Evolutionary conservation across 129 eudicot species (phyloP).

Genomic region (Smallanthus sonchifolius): DNA sequence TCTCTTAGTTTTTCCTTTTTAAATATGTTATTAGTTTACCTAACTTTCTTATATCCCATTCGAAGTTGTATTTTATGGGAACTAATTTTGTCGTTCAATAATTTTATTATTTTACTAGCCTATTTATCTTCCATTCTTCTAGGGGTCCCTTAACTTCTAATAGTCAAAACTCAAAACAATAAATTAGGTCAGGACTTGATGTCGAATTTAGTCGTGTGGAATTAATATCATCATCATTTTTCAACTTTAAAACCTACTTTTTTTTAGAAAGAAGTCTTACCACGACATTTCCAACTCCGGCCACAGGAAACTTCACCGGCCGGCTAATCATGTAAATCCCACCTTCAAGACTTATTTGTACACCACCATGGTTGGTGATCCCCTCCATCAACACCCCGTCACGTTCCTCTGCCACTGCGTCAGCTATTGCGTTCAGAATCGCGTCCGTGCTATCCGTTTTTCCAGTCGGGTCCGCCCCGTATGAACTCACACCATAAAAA

Average conservation of each 20-base stretch:
- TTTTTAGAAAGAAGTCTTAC: no score
- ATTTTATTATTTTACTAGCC: neutral
- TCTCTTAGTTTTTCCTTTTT: no score
- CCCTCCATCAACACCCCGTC: constrained; percentile 60
- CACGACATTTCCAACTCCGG: constrained; percentile 66
- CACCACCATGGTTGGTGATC: constrained; percentile 79
- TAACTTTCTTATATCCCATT: no score
- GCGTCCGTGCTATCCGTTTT: constrained; percentile 81
- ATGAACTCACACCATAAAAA: constrained; percentile 57
- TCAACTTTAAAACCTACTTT: constrained; percentile 14
- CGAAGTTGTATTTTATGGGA: no score
- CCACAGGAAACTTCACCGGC: constrained; percentile 59
- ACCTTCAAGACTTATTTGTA: constrained; percentile 64
- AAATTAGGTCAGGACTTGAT: neutral
- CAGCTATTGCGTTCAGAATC: constrained; percentile 52
- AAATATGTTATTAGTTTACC: no score
- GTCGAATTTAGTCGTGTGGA: constrained; percentile 15
- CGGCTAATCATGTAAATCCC: constrained; percentile 73
- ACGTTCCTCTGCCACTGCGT: constrained; percentile 50
- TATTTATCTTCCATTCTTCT: no score
- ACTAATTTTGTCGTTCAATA: neutral
- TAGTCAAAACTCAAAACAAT: constrained; percentile 18
- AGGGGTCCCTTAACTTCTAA: neutral
- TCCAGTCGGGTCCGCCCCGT: constrained; percentile 96
- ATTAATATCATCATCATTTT: neutral